Conservation (phyloP, 129 eudicot genomes). For the Lonicera japonica region DNA sequence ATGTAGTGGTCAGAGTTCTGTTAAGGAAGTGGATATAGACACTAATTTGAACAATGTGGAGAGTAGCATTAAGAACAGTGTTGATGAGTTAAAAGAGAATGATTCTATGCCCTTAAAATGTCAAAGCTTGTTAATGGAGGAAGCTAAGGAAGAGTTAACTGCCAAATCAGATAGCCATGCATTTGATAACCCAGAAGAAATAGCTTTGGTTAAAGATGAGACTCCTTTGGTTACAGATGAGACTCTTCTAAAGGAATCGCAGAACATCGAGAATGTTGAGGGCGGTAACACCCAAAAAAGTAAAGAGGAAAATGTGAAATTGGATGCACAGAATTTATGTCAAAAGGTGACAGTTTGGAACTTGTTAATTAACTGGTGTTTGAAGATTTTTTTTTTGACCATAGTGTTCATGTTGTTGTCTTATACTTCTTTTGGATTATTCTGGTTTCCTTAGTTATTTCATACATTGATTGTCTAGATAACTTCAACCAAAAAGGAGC, state of each 20-base stretch:
- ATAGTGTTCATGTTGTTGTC: too few relatives aligned
- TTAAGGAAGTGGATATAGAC: constrained; percentile 16
- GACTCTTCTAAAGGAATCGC: constrained; percentile 15
- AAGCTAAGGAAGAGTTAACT: constrained; percentile 19
- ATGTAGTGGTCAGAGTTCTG: neutral
- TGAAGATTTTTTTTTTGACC: neutral
- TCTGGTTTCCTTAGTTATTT: constrained; percentile 12
- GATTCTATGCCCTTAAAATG: neutral
- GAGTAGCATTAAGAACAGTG: constrained; percentile 3
- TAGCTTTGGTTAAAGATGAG: constrained; percentile 24
- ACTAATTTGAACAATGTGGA: neutral
- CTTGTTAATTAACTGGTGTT: too few relatives aligned
- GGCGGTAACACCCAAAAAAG: too few relatives aligned
- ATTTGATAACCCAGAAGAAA: constrained; percentile 16
- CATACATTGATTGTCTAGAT: constrained; percentile 29
- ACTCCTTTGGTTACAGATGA: constrained; percentile 22
- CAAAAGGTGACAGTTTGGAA: constrained; percentile 41
- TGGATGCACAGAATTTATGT: constrained; percentile 18
- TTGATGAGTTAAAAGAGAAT: constrained; percentile 8
- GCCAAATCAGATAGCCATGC: constrained; percentile 11
- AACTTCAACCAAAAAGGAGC: constrained; percentile 39
- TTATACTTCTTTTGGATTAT: constrained; percentile 1
- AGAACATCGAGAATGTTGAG: constrained; percentile 4
- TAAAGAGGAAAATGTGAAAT: constrained; percentile 27
- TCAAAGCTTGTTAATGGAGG: constrained; percentile 18